Conservation (phyloP, 352 stramenopile genomes). For the Globisporangium nunn region DNA sequence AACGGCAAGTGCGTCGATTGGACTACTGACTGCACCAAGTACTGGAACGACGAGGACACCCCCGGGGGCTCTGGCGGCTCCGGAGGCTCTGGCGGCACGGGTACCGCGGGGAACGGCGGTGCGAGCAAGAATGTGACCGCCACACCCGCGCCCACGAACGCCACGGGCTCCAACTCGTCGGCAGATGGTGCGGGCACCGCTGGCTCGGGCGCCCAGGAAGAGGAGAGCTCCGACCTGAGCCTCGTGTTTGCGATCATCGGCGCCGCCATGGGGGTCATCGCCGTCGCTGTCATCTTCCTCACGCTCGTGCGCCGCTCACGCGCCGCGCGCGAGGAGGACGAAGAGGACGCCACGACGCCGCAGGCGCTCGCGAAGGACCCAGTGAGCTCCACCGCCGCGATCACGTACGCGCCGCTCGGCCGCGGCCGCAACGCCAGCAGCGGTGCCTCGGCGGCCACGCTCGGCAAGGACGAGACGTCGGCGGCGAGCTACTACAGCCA, state of each 20-base stretch:
- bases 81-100: conserved; percentile 1
- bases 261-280: conserved; percentile 71
- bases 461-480: conserved; percentile 8
- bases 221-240: conserved; percentile 48
- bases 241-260: conserved; percentile 75
- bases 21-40: conserved; percentile 23
- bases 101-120: not conserved
- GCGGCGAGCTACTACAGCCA: conserved; percentile 52
- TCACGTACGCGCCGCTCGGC: conserved; percentile 28
- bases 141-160: conserved; percentile 1
- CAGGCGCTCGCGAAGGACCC: conserved; percentile 30
- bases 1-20: conserved; percentile 19
- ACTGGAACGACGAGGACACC: conserved; percentile 3
- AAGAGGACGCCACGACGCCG: conserved; percentile 36
- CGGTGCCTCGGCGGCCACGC: not conserved
- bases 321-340: conserved; percentile 48
- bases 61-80: conserved; percentile 9
- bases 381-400: conserved; percentile 20
- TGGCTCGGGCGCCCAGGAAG: conserved; percentile 5
- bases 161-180: conserved; percentile 10
- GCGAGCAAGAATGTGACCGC: conserved; percentile 7
- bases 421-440: conserved; percentile 14
- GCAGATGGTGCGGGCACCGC: conserved; percentile 1
- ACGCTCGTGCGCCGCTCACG: conserved; percentile 68
- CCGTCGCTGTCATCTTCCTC: conserved; percentile 70